Evolutionary conservation across 2,329 filamentous ascomycete species (phyloP).

Genomic region (Alternaria alternata): DNA sequence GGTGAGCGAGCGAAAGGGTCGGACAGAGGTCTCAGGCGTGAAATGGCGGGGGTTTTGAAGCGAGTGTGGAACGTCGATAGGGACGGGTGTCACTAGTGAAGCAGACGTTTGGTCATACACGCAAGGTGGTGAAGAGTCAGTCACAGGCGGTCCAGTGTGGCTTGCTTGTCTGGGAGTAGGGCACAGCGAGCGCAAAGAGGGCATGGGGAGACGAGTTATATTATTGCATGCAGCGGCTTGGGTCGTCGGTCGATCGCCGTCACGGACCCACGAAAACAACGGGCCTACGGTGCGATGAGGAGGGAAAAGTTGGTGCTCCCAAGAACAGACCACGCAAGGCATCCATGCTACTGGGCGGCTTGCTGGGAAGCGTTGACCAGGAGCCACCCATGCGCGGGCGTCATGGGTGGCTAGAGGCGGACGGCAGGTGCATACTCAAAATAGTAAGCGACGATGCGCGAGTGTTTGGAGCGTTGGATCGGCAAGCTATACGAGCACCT

Average conservation of each 20-base stretch:
- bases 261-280: constrained; percentile 31
- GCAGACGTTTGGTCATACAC: constrained; percentile 23
- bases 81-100: constrained; percentile 43
- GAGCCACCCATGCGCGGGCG: constrained; percentile 9
- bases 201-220: constrained; percentile 32
- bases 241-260: constrained; percentile 23
- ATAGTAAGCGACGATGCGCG: constrained; percentile 40
- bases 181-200: constrained; percentile 19
- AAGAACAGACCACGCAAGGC: constrained; percentile 26
- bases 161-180: constrained; percentile 20
- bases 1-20: constrained; percentile 27
- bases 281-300: constrained; percentile 26
- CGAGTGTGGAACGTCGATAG: constrained; percentile 42
- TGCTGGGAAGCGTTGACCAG: constrained; percentile 5
- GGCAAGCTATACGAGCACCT: constrained; percentile 29
- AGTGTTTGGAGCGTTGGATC: constrained; percentile 39
- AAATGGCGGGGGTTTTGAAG: constrained; percentile 35
- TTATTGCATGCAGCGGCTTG: constrained; percentile 41
- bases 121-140: constrained; percentile 18
- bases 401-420: constrained; percentile 26
- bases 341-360: constrained; percentile 27
- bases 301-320: constrained; percentile 22
- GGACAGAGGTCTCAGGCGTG: constrained; percentile 22
- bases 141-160: constrained; percentile 37
- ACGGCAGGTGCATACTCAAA: constrained; percentile 35